Evolutionary conservation across 805 yeast genomes (phyloP), one percentile per base, ranked within the genome.

Genomic region (Zygoascus ofunaensis): DNA sequence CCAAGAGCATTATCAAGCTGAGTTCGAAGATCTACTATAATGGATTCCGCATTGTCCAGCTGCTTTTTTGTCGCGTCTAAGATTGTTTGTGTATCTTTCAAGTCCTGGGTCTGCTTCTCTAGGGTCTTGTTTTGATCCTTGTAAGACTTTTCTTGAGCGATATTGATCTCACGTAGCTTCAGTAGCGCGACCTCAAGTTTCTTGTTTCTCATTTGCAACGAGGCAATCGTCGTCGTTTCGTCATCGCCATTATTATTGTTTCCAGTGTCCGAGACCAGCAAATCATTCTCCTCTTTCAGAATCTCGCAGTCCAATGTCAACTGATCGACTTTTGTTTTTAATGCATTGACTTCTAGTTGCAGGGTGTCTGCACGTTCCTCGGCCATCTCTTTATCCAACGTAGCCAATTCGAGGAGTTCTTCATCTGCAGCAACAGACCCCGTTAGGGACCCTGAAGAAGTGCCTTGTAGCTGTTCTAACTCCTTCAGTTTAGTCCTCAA

Each of bases 141-240:
- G 21, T 47, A 48, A 10, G 49, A 39, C 1, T 46, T 34, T 30
- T 58, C 64, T 22, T 54, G 52, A 1, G 48, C 39, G 2, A 48
- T 38, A 4, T 47, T 38, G 8, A 55, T 39, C 19, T 58, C 62
- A 35, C 66, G 58, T 4, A 74, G 55, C 24, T 59, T 58, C 1
- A 64, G 44, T 10, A 77, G 52, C 0, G 79, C 73, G 7, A 58
- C 47, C 46, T 74, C 77, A 22, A 77, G 57, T 43, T 61, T 59
- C 41, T 58, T 62, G 45, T 70, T 73, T 22, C 68, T 55, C 44
- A 50, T 59, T 2, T 50, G 50, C 12, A 59, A 41, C 28, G 46
- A 20, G 12, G 41, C 43, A 15, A 40, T 38, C 14, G 41, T 30
- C 1, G 49, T 23, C 3, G 22, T 17, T 5, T 19, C 30, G 24